phyloP scores from a whole-genome alignment of 1,284 basidiomycete species.

The Cryptococcus hybrid region DNA sequence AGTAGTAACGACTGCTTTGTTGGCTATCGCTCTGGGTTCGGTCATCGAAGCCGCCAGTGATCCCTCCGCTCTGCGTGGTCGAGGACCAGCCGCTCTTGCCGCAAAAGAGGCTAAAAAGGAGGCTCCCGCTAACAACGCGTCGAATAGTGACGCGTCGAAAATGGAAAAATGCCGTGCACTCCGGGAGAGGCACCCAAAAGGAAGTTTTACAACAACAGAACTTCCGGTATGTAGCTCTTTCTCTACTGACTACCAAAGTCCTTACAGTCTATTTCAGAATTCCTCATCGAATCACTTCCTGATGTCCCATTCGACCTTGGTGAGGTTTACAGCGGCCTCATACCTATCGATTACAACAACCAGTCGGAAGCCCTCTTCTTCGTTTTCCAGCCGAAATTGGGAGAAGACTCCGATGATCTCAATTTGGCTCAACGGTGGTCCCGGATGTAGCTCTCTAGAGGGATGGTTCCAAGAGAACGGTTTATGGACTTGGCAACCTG shows the following conservation, averaged over 20 bases:
- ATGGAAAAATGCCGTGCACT: not conserved
- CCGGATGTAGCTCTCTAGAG: conserved; percentile 67
- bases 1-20: not conserved
- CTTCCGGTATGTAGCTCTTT: conserved; percentile 1
- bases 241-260: not conserved
- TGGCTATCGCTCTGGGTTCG: not conserved
- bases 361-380: conserved; percentile 14
- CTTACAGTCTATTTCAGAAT: conserved; percentile 10
- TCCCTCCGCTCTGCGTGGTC: not conserved
- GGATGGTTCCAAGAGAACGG: conserved; percentile 80
- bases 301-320: conserved; percentile 22
- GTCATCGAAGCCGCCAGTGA: not conserved
- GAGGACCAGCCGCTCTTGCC: not conserved
- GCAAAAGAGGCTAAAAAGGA: not conserved
- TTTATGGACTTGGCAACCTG: conserved; percentile 66
- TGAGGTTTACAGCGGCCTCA: conserved; percentile 26
- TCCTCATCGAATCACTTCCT: conserved; percentile 18
- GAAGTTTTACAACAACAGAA: conserved; percentile 5
- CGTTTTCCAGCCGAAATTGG: conserved; percentile 19
- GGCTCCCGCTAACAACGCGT: not conserved
- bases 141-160: not conserved
- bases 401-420: conserved; percentile 28
- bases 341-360: conserved; percentile 18
- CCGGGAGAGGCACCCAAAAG: not conserved
- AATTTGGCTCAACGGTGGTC: conserved; percentile 27